Base-by-base conservation (phyloP, 108 stramenopile genomes). In the Nitzschia putrida region DNA sequence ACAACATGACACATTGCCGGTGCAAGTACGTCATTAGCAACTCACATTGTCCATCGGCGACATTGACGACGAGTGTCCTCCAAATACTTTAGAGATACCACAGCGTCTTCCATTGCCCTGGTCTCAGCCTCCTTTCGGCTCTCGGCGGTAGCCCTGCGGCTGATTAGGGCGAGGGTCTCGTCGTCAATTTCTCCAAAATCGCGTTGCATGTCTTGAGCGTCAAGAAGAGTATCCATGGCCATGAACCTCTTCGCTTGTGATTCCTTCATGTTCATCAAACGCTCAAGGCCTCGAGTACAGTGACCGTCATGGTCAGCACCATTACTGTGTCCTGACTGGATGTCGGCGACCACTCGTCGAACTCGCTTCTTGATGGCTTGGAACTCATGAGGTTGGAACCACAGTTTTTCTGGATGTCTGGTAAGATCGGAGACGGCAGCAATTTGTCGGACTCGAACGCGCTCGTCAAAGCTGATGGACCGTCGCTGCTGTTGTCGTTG, bases 271-370 rank as follows among this genome's bases (percentile, higher is more conserved):
- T n/a, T 52, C 41, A 75, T 61, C 43, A 68, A 39, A 8, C 53
- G 49, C 61, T 75, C 74, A 7, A 75, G 53, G n/a, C 74, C 74
- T 51, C 74, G 42, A 3, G 66, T 68, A 25, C 66, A 67, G 38
- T 54, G 61, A 40, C 66, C 66, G 2, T 60, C 22, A 13, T 25
- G 7, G 14, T 37, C 23, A 11, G n/a, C n/a, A n/a, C 40, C 56
- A 39, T 39, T 59, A 34, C 4, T 40, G 38, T 40, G 2, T 8
- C 39, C 38, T 5, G 22, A 22, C 23, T 67, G 29, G 23, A 56
- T 66, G 8, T 34, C 0, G 23, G 67, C 52, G 14, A 66, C 59
- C 13, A 75, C 53, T 10, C 21, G 20, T 18, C 37, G 53, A 10
- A 26, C 54, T 49, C 68, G 67, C 37, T 45, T 18, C 25, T 61